A percentile compares a stretch with the other conserved stretches of the same genome.
Conservation (phyloP, 1,284 basidiomycete genomes). For the Austroboletus olivaceoglutinosus region DNA sequence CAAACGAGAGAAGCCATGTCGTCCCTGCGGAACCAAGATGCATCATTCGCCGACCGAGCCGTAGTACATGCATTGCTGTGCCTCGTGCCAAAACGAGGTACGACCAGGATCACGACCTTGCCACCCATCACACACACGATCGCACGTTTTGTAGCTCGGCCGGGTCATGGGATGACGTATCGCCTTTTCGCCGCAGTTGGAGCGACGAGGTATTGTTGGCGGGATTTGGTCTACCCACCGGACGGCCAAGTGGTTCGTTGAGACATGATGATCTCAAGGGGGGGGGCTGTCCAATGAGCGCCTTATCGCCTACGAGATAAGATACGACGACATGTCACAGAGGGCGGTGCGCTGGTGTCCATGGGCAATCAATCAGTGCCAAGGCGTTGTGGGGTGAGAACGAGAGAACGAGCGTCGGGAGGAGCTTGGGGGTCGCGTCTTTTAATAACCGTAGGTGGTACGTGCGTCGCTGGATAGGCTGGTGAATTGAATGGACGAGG, state of each 20-base stretch:
- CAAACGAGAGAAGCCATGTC: not conserved
- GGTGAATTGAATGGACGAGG: not conserved
- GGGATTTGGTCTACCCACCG: not conserved
- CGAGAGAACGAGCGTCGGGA: no score
- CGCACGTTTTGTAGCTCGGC: slow-evolving; percentile 9
- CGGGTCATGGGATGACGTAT: slow-evolving; percentile 20
- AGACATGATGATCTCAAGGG: not conserved
- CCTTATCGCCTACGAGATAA: not conserved
- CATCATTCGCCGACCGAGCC: slow-evolving; percentile 6
- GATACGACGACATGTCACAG: no score
- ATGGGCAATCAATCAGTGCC: no score
- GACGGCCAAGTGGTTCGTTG: not conserved
- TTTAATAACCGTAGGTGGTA: not conserved
- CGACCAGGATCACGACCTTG: not conserved
- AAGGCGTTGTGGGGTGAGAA: not conserved
- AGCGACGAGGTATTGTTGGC: not conserved
- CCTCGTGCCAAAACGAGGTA: not conserved
- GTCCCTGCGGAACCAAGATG: not conserved
- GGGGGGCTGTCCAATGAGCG: no score
- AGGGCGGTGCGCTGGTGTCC: no score
- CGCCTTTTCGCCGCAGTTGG: slow-evolving; percentile 13
- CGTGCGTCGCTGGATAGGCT: not conserved
- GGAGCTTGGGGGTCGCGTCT: not conserved
- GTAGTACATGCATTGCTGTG: no score
- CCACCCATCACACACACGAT: not conserved